phyloP scores from a whole-genome alignment of 257 asterid genomes.

The Ehretia macrophylla region DNA sequence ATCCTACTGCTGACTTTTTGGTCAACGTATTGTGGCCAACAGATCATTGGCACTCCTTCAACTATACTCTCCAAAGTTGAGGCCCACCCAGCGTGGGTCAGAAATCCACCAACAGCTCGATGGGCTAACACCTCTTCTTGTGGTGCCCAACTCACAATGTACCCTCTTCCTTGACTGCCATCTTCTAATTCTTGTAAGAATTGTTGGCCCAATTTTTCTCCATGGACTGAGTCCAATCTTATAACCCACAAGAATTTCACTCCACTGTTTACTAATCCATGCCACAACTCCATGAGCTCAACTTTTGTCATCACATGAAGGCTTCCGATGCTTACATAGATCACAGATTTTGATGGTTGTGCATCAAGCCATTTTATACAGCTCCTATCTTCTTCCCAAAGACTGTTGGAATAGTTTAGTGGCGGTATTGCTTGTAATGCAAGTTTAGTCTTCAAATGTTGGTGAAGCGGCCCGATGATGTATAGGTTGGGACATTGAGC shows the following conservation, averaged over 20 bases:
- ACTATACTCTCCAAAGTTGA: constrained; percentile 30
- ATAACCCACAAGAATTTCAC: constrained; percentile 25
- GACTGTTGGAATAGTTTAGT: constrained; percentile 16
- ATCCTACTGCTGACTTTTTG: constrained; percentile 46
- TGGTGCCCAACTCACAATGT: constrained; percentile 30
- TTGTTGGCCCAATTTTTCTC: background rate
- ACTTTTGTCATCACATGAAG: constrained; percentile 11
- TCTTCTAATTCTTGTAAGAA: constrained; percentile 14
- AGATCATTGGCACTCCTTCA: constrained; percentile 33
- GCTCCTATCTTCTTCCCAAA: constrained; percentile 29
- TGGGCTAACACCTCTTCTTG: constrained; percentile 26
- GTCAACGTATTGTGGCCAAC: constrained; percentile 36
- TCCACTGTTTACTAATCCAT: constrained; percentile 26
- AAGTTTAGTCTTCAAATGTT: constrained; percentile 14
- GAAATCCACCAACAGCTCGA: constrained; percentile 21
- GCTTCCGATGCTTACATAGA: constrained; percentile 34
- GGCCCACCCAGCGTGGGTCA: constrained; percentile 34
- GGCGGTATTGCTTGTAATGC: background rate
- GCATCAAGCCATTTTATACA: constrained; percentile 24
- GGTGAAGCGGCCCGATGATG: constrained; percentile 28
- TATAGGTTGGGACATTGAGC: constrained; percentile 18
- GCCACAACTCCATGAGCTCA: constrained; percentile 25
- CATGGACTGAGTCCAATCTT: constrained; percentile 17
- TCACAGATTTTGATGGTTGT: constrained; percentile 21
- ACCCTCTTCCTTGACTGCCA: constrained; percentile 14